Evolutionary conservation across 2,329 filamentous ascomycete species (phyloP).

Genomic region (Tolypocladium amazonense): DNA sequence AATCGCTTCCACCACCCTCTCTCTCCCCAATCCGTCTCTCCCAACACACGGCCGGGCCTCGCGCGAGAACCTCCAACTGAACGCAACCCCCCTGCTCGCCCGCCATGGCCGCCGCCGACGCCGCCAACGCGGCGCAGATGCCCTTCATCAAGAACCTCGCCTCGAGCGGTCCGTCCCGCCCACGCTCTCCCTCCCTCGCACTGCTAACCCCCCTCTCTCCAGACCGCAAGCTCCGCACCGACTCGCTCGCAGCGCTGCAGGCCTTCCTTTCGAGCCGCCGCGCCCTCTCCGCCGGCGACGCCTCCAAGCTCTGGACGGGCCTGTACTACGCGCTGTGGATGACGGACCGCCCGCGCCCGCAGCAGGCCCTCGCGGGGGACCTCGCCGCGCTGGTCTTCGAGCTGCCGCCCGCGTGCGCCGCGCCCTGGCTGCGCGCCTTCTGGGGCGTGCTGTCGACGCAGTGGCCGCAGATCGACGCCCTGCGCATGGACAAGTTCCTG

Average conservation of each 20-base stretch:
- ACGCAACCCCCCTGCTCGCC: neutral
- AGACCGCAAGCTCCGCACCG: conserved; percentile 72
- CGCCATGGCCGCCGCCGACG: conserved; percentile 11
- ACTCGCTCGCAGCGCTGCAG: conserved; percentile 66
- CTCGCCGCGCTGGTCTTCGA: conserved; percentile 57
- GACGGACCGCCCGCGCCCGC: conserved; percentile 78
- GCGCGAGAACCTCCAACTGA: neutral
- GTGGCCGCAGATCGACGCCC: conserved; percentile 64
- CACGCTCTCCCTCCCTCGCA: neutral
- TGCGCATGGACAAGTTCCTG: conserved; percentile 88
- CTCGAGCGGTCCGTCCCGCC: conserved; percentile 60
- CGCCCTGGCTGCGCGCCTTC: conserved; percentile 50
- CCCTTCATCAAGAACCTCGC: conserved; percentile 78
- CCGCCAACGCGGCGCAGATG: conserved; percentile 34
- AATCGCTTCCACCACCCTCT: too few species aligned
- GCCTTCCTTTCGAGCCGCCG: conserved; percentile 60
- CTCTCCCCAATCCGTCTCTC: neutral
- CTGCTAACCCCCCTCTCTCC: neutral
- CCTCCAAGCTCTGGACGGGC: conserved; percentile 88
- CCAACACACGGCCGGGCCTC: neutral
- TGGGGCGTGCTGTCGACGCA: conserved; percentile 61
- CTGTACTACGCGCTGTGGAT: conserved; percentile 93
- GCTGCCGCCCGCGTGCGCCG: conserved; percentile 36
- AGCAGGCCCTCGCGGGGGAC: conserved; percentile 71
- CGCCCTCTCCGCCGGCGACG: conserved; percentile 54